Evolutionary conservation across 441 rosid species (phyloP).

Genomic region (Breynia disticha): DNA sequence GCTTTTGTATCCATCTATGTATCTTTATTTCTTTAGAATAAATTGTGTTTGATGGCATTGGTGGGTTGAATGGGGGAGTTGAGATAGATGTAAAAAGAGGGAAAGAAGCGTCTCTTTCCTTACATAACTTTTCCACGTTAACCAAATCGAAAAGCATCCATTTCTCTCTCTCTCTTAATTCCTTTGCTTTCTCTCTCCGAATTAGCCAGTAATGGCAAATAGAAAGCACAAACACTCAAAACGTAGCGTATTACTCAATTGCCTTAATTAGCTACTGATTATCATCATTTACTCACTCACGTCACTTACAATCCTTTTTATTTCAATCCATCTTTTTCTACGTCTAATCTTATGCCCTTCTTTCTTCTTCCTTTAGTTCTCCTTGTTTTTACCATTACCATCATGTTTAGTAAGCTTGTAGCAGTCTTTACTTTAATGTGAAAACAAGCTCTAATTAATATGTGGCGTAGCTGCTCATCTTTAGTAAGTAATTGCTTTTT

Average conservation of each 20-base stretch:
- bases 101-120: slow-evolving; percentile 24
- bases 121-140: slow-evolving; percentile 42
- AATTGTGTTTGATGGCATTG: background rate
- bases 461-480: no score
- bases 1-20: no score
- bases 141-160: slow-evolving; percentile 58
- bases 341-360: background rate
- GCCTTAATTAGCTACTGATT: slow-evolving; percentile 36
- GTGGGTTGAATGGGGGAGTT: background rate
- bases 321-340: background rate
- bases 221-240: slow-evolving; percentile 23
- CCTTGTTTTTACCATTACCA: slow-evolving; percentile 22
- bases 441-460: no score
- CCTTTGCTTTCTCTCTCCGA: slow-evolving; percentile 1
- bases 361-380: background rate
- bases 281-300: slow-evolving; percentile 22
- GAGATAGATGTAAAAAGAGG: background rate
- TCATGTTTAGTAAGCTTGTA: no score
- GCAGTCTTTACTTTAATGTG: no score
- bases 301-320: slow-evolving; percentile 8
- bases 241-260: slow-evolving; percentile 26
- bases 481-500: no score
- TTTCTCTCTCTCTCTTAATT: background rate
- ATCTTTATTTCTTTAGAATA: no score
- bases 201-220: slow-evolving; percentile 24